Percentiles rank a stretch among this genome's conserved stretches.
These are phyloP conservation scores for Logfia minima DNA, from an alignment of 129 eudicot species.

Conservation along the genomic window DNA sequence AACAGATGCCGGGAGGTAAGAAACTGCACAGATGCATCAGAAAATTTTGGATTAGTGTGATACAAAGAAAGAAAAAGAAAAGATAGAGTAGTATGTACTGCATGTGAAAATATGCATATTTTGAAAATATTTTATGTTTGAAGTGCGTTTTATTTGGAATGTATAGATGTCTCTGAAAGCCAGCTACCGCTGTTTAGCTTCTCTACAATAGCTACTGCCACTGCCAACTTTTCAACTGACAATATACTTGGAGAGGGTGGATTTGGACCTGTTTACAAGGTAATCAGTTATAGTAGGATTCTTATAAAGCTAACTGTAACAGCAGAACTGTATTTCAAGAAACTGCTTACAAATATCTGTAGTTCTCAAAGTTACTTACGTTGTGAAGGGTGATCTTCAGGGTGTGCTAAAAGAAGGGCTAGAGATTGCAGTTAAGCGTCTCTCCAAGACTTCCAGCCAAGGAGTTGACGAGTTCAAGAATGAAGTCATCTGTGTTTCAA, in stretches of 20 bases:
- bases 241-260: conserved; percentile 43
- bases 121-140: neutral
- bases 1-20: conserved; percentile 28
- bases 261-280: conserved; percentile 45
- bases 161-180: conserved; percentile 5
- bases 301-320: neutral
- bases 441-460: conserved; percentile 30
- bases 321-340: too few relatives aligned
- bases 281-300: neutral
- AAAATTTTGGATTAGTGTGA: neutral
- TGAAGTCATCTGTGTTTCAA: conserved; percentile 34
- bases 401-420: conserved; percentile 30
- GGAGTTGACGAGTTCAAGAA: conserved; percentile 34
- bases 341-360: too few relatives aligned
- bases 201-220: conserved; percentile 29
- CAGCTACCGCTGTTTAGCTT: conserved; percentile 35
- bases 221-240: conserved; percentile 26
- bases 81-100: neutral
- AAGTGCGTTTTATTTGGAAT: neutral
- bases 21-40: neutral
- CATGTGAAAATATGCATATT: neutral
- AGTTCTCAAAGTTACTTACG: conserved; percentile 4
- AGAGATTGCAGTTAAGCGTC: conserved; percentile 36
- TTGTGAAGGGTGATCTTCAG: conserved; percentile 21
- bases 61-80: too few relatives aligned